Evolutionary conservation across 2,329 filamentous ascomycete genomes (phyloP).

Genomic region (Helotiales sp.): DNA sequence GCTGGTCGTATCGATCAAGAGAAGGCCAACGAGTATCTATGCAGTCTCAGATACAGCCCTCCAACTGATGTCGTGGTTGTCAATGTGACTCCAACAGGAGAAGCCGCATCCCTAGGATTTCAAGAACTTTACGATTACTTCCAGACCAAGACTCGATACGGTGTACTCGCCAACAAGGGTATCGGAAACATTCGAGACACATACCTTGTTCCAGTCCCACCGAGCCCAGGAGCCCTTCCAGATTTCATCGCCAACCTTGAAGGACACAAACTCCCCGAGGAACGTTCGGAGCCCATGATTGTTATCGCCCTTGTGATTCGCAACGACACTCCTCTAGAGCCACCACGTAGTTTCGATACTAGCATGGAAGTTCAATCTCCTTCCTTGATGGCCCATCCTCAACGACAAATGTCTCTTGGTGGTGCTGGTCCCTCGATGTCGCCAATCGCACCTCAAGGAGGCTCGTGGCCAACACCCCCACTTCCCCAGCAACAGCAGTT

Average conservation of each 20-base stretch:
- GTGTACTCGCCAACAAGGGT: slow-evolving; percentile 78
- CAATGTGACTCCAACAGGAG: slow-evolving; percentile 64
- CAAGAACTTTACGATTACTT: slow-evolving; percentile 87
- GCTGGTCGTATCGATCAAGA: slow-evolving; percentile 79
- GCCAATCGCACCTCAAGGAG: slow-evolving; percentile 44
- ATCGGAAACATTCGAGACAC: slow-evolving; percentile 80
- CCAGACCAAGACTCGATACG: slow-evolving; percentile 76
- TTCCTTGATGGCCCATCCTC: slow-evolving; percentile 37
- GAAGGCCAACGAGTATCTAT: slow-evolving; percentile 88
- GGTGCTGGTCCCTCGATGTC: slow-evolving; percentile 52
- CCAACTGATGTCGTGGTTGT: slow-evolving; percentile 84
- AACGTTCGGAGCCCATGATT: slow-evolving; percentile 72
- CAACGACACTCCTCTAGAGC: slow-evolving; percentile 45
- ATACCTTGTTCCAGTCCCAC: slow-evolving; percentile 83
- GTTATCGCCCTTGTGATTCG: slow-evolving; percentile 84
- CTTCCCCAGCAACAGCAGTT: slow-evolving; percentile 18
- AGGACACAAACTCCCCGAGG: slow-evolving; percentile 74
- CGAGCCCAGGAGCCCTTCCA: slow-evolving; percentile 69
- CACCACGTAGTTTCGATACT: slow-evolving; percentile 23
- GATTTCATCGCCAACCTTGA: slow-evolving; percentile 89
- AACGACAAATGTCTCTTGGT: slow-evolving; percentile 49
- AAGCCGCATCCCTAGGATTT: slow-evolving; percentile 63
- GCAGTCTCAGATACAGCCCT: slow-evolving; percentile 77
- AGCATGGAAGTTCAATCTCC: slow-evolving; percentile 32
- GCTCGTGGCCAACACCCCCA: slow-evolving; percentile 30